Conservation (phyloP, 2,329 filamentous ascomycete genomes). For the Colletotrichum zoysiae region DNA sequence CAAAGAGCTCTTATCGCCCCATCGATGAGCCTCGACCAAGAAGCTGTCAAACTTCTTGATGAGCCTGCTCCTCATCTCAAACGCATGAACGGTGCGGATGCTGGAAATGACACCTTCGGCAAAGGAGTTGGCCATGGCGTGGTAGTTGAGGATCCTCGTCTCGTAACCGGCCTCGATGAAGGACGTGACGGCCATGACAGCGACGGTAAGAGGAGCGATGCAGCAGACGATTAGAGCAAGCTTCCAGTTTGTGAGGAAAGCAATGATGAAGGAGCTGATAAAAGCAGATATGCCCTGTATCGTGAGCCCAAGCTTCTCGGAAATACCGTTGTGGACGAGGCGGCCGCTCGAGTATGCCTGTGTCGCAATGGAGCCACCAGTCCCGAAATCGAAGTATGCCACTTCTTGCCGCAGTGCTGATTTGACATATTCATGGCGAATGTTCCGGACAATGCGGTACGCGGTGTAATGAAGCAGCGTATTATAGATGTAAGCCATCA, state of each 20-base stretch:
- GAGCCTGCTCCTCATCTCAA: neutral
- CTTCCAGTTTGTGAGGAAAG: neutral
- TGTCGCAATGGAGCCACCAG: constrained; percentile 51
- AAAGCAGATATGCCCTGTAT: constrained; percentile 55
- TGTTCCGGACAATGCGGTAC: neutral
- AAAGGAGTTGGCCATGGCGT: neutral
- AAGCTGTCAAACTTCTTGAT: neutral
- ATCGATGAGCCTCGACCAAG: neutral
- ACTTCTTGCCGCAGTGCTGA: neutral
- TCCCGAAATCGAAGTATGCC: neutral
- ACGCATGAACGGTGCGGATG: neutral
- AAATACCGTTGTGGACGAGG: constrained; percentile 55
- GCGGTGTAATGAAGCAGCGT: neutral
- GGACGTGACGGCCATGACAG: neutral
- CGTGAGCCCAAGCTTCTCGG: constrained; percentile 54
- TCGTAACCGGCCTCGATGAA: neutral
- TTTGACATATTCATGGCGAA: neutral
- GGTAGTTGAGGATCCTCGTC: neutral
- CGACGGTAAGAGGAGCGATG: neutral
- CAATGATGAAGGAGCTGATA: constrained; percentile 50
- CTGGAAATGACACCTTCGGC: neutral
- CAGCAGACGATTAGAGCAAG: neutral
- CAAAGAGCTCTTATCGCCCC: neutral
- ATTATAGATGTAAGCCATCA: neutral
- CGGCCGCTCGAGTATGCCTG: constrained; percentile 59